Evolutionary conservation across 2,329 filamentous ascomycete species (phyloP).

Genomic region (Xylaria sp.): DNA sequence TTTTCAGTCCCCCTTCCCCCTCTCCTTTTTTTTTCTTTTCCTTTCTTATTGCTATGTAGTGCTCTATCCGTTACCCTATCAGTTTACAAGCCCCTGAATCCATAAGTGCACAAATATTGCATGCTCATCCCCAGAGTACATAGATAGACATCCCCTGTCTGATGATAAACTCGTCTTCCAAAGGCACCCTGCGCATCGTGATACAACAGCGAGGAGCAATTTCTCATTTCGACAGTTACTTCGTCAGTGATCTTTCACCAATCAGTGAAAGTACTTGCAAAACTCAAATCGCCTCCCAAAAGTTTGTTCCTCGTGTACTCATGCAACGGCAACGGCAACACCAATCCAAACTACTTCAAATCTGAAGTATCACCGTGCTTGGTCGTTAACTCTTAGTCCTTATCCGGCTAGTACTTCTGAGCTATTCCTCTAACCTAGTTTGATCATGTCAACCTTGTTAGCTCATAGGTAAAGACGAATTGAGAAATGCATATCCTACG

Average conservation of each 20-base stretch:
- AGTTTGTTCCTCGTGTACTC: slow-evolving; percentile 24
- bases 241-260: slow-evolving; percentile 18
- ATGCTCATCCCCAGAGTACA: neutral
- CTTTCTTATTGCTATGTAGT: neutral
- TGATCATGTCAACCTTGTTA: neutral
- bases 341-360: slow-evolving; percentile 14
- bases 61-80: neutral
- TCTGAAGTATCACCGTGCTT: slow-evolving; percentile 6
- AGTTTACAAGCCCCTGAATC: neutral
- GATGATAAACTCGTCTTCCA: slow-evolving; percentile 1
- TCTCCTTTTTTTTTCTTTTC: neutral
- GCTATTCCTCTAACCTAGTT: neutral
- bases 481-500: neutral
- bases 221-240: slow-evolving; percentile 15
- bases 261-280: slow-evolving; percentile 21
- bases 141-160: neutral
- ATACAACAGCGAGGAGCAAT: slow-evolving; percentile 11
- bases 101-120: neutral
- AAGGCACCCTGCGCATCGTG: neutral
- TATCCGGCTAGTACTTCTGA: neutral
- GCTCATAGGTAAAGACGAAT: neutral
- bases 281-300: slow-evolving; percentile 14
- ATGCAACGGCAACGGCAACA: slow-evolving; percentile 20
- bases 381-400: neutral
- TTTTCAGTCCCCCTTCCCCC: neutral